These are phyloP conservation scores for Scheffersomyces insectosa DNA, from an alignment of 1,139 yeast genomes.

Conservation along the genomic window DNA sequence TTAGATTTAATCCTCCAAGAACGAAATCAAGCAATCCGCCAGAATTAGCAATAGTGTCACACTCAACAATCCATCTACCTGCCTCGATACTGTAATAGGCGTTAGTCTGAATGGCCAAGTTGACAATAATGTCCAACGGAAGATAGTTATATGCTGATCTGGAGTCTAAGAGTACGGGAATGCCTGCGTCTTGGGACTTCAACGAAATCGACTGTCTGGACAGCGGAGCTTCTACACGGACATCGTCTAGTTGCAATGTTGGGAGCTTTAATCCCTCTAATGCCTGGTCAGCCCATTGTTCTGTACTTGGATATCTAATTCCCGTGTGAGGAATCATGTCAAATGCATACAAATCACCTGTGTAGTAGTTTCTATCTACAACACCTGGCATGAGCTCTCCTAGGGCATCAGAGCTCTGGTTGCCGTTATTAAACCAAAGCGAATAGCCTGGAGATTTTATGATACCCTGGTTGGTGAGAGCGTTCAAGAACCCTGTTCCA, in stretches of 20 bases:
- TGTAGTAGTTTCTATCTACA: conserved; percentile 47
- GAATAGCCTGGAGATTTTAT: conserved; percentile 58
- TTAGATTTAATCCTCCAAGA: conserved; percentile 54
- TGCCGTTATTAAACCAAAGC: conserved; percentile 39
- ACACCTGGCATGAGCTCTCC: conserved; percentile 61
- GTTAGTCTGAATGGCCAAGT: conserved; percentile 71
- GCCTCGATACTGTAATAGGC: conserved; percentile 59
- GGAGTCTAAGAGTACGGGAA: conserved; percentile 66
- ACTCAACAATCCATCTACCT: conserved; percentile 66
- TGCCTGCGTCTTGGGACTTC: conserved; percentile 33
- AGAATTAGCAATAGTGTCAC: conserved; percentile 39
- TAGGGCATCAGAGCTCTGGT: conserved; percentile 12
- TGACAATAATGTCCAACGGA: conserved; percentile 61
- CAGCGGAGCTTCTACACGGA: conserved; percentile 47
- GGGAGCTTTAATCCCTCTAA: conserved; percentile 37
- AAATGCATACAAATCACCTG: conserved; percentile 49
- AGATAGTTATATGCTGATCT: conserved; percentile 53
- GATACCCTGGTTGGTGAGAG: conserved; percentile 28
- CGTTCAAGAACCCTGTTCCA: conserved; percentile 44
- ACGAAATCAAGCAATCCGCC: conserved; percentile 57
- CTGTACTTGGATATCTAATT: conserved; percentile 23
- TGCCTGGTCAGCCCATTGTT: conserved; percentile 6
- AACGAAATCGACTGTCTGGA: conserved; percentile 34
- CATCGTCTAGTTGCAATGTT: conserved; percentile 54
- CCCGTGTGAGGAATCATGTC: conserved; percentile 48